Base-by-base conservation (phyloP, 805 yeast genomes). In the Saturnispora galanensis region DNA sequence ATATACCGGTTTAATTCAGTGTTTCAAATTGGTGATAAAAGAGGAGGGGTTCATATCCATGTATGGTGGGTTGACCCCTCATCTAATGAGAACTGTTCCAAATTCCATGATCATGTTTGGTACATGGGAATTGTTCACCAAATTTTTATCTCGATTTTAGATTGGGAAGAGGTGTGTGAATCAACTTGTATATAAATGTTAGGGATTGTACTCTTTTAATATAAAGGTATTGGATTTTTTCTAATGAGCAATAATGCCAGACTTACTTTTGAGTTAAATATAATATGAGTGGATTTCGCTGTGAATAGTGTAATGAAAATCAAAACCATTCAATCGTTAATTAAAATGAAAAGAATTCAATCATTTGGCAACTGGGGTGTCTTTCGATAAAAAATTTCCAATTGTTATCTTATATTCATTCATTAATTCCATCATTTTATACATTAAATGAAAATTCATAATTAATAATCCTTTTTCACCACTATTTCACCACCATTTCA, bases 61-160 rank as follows among this genome's bases (percentile, higher is more conserved):
- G 87, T 93, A 93, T 60, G 96, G 99, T 45, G 99, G 99, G 1
- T 71, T 93, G 56, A 93, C 99, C 1, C 97, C 99, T 4, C 99
- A 93, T 65, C 68, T 93, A 56, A 74, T 93, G 68, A 77, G 98
- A 64, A 93, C 98, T 0, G 98, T 93, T 42, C 99, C 99, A 3
- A 93, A 93, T 65, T 84, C 95, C 57, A 88, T 93, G 60, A 90
- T 93, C 54, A 93, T 93, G 98, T 93, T 93, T 69, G 98, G 99
- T 38, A 89, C 97, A 3, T 93, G 97, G 97, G 99, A 93, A 60
- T 62, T 93, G 31, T 78, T 84, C 45, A 78, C 82, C 39, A 73
- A 72, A 46, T 52, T 76, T n/a, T 62, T 81, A 26, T 73, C 80
- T 3, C 52, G 52, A 34, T 26, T 52, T 13, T 59, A 40, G 52